These are phyloP conservation scores for Nannochloropsis gaditana DNA, from an alignment of 108 stramenopile species.

Conservation along the genomic window DNA sequence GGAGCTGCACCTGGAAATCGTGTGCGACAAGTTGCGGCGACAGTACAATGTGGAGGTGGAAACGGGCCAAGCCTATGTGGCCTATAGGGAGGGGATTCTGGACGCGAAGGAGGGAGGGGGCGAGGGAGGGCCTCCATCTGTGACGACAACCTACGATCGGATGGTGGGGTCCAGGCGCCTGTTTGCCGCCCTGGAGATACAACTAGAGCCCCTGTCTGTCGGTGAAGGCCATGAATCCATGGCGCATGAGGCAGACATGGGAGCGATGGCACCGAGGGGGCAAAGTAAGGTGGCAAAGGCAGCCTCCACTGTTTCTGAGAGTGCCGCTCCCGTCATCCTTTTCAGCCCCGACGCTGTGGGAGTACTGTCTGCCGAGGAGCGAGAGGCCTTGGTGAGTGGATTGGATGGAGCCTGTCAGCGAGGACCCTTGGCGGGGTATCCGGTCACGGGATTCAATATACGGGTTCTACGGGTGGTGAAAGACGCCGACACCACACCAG, in stretches of 20 bases:
- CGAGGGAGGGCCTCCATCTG: not conserved
- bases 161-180: not conserved
- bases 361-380: not conserved
- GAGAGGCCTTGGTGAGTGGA: not conserved
- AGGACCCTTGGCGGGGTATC: conserved; percentile 43
- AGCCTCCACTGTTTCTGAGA: not conserved
- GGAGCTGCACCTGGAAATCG: conserved; percentile 93
- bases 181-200: conserved; percentile 23
- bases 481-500: conserved; percentile 39
- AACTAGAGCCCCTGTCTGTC: conserved; percentile 24
- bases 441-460: conserved; percentile 31
- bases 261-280: conserved; percentile 22
- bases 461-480: conserved; percentile 14
- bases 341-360: conserved; percentile 24
- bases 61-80: conserved; percentile 39
- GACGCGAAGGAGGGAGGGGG: conserved; percentile 23
- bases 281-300: conserved; percentile 13
- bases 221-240: not conserved
- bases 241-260: conserved; percentile 1
- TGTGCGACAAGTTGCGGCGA: conserved; percentile 30
- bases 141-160: not conserved
- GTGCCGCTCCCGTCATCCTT: conserved; percentile 27
- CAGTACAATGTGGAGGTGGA: conserved; percentile 41
- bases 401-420: not conserved
- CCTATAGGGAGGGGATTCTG: conserved; percentile 38